Conservation (phyloP, 495 filamentous ascomycete genomes). For the Acidomyces sp. region DNA sequence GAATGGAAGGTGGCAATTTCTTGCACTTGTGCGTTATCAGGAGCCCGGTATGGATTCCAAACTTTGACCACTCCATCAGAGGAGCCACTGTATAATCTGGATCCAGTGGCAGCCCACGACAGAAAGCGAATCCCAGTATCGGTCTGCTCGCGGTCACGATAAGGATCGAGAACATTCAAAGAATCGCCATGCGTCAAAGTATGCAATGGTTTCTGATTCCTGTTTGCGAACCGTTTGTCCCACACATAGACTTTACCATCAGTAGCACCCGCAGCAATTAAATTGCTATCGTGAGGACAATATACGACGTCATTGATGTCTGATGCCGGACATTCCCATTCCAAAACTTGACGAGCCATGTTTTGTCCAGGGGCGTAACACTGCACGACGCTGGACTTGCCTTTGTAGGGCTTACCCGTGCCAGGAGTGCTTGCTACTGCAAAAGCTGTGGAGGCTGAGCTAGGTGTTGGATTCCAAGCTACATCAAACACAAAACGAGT, state of each 20-base stretch:
- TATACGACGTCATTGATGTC: slow-evolving; percentile 80
- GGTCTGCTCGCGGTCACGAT: slow-evolving; percentile 45
- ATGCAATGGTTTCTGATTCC: slow-evolving; percentile 40
- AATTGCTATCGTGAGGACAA: slow-evolving; percentile 35
- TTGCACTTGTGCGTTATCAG: slow-evolving; percentile 48
- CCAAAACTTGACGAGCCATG: slow-evolving; percentile 26
- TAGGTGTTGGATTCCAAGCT: slow-evolving; percentile 55
- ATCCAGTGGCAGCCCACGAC: slow-evolving; percentile 57
- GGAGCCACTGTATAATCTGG: slow-evolving; percentile 75
- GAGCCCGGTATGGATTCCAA: slow-evolving; percentile 61
- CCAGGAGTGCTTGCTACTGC: slow-evolving; percentile 31
- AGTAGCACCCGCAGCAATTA: slow-evolving; percentile 74
- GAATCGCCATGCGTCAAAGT: slow-evolving; percentile 56
- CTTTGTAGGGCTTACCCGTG: slow-evolving; percentile 26
- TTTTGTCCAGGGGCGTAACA: slow-evolving; percentile 35
- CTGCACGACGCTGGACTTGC: slow-evolving; percentile 38
- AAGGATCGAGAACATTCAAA: slow-evolving; percentile 45
- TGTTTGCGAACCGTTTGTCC: slow-evolving; percentile 50
- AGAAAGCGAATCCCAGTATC: slow-evolving; percentile 76
- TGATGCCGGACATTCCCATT: slow-evolving; percentile 57
- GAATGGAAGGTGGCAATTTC: slow-evolving; percentile 40
- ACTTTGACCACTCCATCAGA: slow-evolving; percentile 78
- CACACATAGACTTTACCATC: slow-evolving; percentile 73
- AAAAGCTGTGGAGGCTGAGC: slow-evolving; percentile 47
- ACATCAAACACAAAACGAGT: slow-evolving; percentile 69